Percentiles rank a stretch among this genome's conserved stretches.
These are phyloP conservation scores for Yamadazyma atmosphaerica DNA, from an alignment of 1,139 yeast genomes.

Conservation along the genomic window DNA sequence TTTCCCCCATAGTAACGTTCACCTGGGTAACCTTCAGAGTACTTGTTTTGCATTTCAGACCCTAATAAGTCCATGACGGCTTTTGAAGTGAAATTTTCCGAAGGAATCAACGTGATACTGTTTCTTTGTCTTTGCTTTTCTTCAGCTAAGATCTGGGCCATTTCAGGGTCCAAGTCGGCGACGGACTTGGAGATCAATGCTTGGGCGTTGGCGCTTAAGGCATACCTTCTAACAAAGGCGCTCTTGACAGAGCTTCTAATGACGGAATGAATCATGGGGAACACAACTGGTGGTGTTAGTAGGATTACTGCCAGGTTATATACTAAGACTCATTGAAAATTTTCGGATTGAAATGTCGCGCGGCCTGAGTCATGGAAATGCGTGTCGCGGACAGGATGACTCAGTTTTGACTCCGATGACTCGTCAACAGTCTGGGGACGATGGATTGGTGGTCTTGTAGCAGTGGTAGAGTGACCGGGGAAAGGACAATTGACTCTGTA, in stretches of 20 bases:
- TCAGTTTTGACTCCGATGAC: too few species aligned
- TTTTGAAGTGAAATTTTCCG: slow-evolving; percentile 92
- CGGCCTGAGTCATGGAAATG: too few species aligned
- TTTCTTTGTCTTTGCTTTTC: slow-evolving; percentile 85
- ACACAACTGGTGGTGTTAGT: too few species aligned
- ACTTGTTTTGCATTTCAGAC: slow-evolving; percentile 95
- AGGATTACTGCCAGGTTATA: too few species aligned
- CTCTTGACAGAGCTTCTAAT: background rate
- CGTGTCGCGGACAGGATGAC: too few species aligned
- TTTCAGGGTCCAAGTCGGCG: slow-evolving; percentile 78
- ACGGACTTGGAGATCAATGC: slow-evolving; percentile 64
- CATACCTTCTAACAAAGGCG: slow-evolving; percentile 19
- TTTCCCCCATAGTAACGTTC: slow-evolving; percentile 98
- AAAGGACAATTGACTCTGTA: too few species aligned
- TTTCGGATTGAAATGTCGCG: too few species aligned
- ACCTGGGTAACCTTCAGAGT: slow-evolving; percentile 98
- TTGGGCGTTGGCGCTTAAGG: slow-evolving; percentile 50
- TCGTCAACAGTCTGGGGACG: too few species aligned
- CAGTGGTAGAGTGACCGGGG: too few species aligned
- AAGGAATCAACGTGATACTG: slow-evolving; percentile 88
- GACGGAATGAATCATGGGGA: too few species aligned
- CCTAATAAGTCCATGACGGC: slow-evolving; percentile 94
- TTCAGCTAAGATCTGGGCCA: slow-evolving; percentile 67
- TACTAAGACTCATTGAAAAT: too few species aligned
- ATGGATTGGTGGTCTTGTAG: too few species aligned